Evolutionary conservation across 805 yeast species (phyloP).

Genomic region (Kodamaea kakaduensis): DNA sequence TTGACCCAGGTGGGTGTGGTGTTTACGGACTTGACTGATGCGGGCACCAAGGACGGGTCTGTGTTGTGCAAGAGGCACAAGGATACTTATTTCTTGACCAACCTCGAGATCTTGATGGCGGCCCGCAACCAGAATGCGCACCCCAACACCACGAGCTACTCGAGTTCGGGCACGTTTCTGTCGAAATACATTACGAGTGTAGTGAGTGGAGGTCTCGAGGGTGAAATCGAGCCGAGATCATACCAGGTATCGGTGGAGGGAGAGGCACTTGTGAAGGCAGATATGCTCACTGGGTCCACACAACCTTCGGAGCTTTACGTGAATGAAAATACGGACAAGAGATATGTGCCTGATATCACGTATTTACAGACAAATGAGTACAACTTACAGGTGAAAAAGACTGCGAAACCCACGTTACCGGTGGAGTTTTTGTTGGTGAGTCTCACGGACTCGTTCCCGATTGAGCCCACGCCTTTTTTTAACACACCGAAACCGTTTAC

Average conservation of each 20-base stretch:
- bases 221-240: slow-evolving; percentile 85
- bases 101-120: slow-evolving; percentile 82
- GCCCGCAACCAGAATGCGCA: slow-evolving; percentile 67
- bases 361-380: slow-evolving; percentile 85
- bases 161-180: slow-evolving; percentile 62
- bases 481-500: slow-evolving; percentile 49
- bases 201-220: slow-evolving; percentile 79
- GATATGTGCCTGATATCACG: slow-evolving; percentile 94
- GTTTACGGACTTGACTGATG: slow-evolving; percentile 85
- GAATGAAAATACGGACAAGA: slow-evolving; percentile 61
- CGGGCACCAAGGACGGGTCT: slow-evolving; percentile 82
- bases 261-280: slow-evolving; percentile 84
- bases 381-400: slow-evolving; percentile 77
- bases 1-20: slow-evolving; percentile 73
- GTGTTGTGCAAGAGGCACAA: slow-evolving; percentile 92
- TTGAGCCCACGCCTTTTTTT: slow-evolving; percentile 52
- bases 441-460: slow-evolving; percentile 89
- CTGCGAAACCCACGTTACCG: slow-evolving; percentile 36
- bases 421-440: slow-evolving; percentile 61
- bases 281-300: slow-evolving; percentile 79
- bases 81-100: slow-evolving; percentile 82
- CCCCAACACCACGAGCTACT: slow-evolving; percentile 62
- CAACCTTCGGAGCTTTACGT: slow-evolving; percentile 85
- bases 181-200: slow-evolving; percentile 94
- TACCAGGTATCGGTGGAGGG: slow-evolving; percentile 88